Percentiles rank a stretch among this genome's conserved stretches.
Evolutionary conservation across 345 rosid genomes (phyloP).

Genomic region (Eucalyptus brandiana): DNA sequence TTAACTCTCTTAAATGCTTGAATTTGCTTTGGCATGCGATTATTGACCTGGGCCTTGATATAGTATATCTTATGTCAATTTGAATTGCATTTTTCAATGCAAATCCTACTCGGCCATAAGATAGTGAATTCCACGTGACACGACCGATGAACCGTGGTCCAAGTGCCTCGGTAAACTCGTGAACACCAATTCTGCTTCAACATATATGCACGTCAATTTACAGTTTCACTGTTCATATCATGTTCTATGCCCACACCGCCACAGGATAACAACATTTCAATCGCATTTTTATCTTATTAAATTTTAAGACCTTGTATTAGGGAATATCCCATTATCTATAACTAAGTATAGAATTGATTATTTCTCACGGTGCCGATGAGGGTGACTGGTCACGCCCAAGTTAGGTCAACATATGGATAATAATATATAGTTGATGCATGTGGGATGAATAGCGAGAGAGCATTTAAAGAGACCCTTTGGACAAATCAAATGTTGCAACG

Average conservation of each 20-base stretch:
- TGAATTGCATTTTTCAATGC: not conserved
- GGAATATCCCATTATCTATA: not conserved
- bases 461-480: not conserved
- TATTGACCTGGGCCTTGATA: not conserved
- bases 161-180: not conserved
- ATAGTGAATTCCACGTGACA: not conserved
- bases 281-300: not conserved
- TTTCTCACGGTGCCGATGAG: not conserved
- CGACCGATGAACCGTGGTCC: rapidly evolving
- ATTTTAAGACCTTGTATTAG: not conserved
- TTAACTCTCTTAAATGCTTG: not conserved
- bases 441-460: not conserved
- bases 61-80: not conserved
- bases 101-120: not conserved
- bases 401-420: not conserved
- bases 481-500: not conserved
- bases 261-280: not conserved
- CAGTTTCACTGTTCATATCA: not conserved
- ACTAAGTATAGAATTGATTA: not conserved
- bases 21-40: rapidly evolving
- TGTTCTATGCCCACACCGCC: not conserved
- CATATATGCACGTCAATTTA: not conserved
- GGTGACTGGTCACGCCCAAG: not conserved
- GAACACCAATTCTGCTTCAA: not conserved
- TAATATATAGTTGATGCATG: not conserved